Evolutionary conservation across 2,329 filamentous ascomycete species (phyloP).

Genomic region (Chaetomium olivaceum): DNA sequence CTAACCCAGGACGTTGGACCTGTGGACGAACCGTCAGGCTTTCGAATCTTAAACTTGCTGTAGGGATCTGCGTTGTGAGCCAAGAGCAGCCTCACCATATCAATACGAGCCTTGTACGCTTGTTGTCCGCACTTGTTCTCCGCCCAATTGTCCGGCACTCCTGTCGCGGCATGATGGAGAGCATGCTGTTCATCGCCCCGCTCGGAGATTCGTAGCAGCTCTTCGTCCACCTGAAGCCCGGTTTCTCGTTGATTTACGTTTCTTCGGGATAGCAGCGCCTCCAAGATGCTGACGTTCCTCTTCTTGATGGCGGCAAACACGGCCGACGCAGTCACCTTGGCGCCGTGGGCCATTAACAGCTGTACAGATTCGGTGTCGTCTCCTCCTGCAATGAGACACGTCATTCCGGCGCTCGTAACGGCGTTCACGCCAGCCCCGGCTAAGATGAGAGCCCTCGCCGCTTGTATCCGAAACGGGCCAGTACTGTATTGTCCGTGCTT

Average conservation of each 20-base stretch:
- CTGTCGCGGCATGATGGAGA: not conserved
- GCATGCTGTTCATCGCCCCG: not conserved
- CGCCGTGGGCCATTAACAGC: constrained; percentile 11
- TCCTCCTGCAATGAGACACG: constrained; percentile 5
- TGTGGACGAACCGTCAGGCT: not conserved
- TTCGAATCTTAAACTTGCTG: constrained; percentile 12
- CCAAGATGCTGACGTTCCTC: not conserved
- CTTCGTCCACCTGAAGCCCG: too few relatives aligned
- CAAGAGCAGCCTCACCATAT: constrained; percentile 20
- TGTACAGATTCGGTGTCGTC: constrained; percentile 8
- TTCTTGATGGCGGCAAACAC: constrained; percentile 14
- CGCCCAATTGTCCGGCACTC: too few relatives aligned
- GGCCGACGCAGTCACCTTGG: not conserved
- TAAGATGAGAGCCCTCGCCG: constrained; percentile 10
- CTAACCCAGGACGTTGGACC: too few relatives aligned
- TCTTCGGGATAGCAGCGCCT: not conserved
- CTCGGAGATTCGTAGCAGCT: not conserved
- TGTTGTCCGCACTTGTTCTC: not conserved
- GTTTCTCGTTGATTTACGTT: too few relatives aligned
- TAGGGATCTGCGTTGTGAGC: constrained; percentile 35
- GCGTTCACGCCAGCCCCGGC: constrained; percentile 20
- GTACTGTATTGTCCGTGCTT: not conserved
- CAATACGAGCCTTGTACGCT: not conserved
- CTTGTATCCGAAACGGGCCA: not conserved
- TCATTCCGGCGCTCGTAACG: not conserved